A percentile compares a stretch with the other conserved stretches of the same genome.
phyloP scores from a whole-genome alignment of 2,329 filamentous ascomycete species.

The Allantophomopsis cytisporea region DNA sequence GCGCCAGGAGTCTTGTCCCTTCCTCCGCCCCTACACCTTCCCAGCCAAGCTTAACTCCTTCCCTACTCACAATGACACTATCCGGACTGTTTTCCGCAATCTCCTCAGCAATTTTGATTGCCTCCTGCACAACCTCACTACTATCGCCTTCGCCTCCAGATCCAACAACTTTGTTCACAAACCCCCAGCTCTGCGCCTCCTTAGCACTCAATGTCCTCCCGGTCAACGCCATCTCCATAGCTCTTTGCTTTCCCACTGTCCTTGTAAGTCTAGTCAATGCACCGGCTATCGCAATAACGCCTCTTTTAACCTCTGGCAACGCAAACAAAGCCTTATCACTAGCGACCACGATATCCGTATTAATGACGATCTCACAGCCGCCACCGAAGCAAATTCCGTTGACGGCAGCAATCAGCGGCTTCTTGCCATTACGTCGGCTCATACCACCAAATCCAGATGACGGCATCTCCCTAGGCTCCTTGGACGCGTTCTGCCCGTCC shows the following conservation, averaged over 20 bases:
- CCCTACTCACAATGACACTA: conserved; percentile 58
- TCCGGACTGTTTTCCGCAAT: conserved; percentile 61
- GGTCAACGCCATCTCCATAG: conserved; percentile 57
- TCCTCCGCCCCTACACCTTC: conserved; percentile 52
- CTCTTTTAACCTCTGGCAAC: conserved; percentile 58
- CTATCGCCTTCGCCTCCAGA: conserved; percentile 19
- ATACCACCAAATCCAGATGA: conserved; percentile 50
- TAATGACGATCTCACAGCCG: conserved; percentile 64
- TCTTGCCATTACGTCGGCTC: conserved; percentile 52
- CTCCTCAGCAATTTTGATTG: conserved; percentile 44
- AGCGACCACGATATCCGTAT: conserved; percentile 60
- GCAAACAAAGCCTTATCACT: conserved; percentile 43
- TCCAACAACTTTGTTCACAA: conserved; percentile 53
- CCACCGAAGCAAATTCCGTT: conserved; percentile 66
- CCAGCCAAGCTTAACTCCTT: conserved; percentile 61
- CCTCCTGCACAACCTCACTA: conserved; percentile 36
- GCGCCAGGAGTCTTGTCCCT: conserved; percentile 37
- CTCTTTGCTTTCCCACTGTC: conserved; percentile 53
- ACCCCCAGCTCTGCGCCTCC: conserved; percentile 49
- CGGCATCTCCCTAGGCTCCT: conserved; percentile 18
- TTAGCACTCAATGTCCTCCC: conserved; percentile 44
- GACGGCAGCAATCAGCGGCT: conserved; percentile 65
- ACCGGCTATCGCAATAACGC: conserved; percentile 59
- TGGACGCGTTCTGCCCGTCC: conserved; percentile 27
- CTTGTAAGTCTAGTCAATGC: conserved; percentile 53